These are phyloP conservation scores for Thelonectria discophora DNA, from an alignment of 2,329 filamentous ascomycete genomes.

Conservation along the genomic window DNA sequence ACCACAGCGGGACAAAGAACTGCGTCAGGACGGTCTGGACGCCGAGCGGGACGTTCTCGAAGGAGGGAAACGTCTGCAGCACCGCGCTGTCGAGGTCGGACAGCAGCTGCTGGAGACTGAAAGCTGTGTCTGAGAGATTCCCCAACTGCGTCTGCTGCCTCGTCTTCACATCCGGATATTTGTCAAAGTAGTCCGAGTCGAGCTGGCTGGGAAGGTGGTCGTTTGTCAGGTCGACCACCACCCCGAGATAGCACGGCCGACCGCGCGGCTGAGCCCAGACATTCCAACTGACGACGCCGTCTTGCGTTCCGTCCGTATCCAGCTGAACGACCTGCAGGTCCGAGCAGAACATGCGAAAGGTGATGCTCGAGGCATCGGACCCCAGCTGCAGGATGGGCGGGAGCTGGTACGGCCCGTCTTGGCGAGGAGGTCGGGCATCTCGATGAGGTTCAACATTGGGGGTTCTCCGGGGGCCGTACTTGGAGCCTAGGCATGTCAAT, in stretches of 20 bases:
- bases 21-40: neutral
- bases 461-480: too few relatives aligned
- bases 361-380: neutral
- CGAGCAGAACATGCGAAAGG: slow-evolving; percentile 11
- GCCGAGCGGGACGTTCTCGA: neutral
- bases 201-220: neutral
- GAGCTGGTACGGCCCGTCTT: neutral
- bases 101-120: slow-evolving; percentile 17
- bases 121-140: neutral
- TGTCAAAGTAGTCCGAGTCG: neutral
- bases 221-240: neutral
- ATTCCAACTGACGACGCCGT: neutral
- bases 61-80: slow-evolving; percentile 3
- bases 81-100: slow-evolving; percentile 8
- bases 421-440: too few relatives aligned
- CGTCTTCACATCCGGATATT: neutral
- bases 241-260: neutral
- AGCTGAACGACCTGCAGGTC: slow-evolving; percentile 1
- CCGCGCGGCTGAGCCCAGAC: neutral
- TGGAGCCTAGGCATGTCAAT: too few relatives aligned
- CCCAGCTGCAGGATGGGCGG: neutral
- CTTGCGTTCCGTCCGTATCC: neutral
- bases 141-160: neutral
- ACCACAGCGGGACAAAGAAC: slow-evolving; percentile 1
- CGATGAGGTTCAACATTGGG: too few relatives aligned